These are phyloP conservation scores for Sparassis latifolia DNA, from an alignment of 1,284 basidiomycete species.

Conservation along the genomic window DNA sequence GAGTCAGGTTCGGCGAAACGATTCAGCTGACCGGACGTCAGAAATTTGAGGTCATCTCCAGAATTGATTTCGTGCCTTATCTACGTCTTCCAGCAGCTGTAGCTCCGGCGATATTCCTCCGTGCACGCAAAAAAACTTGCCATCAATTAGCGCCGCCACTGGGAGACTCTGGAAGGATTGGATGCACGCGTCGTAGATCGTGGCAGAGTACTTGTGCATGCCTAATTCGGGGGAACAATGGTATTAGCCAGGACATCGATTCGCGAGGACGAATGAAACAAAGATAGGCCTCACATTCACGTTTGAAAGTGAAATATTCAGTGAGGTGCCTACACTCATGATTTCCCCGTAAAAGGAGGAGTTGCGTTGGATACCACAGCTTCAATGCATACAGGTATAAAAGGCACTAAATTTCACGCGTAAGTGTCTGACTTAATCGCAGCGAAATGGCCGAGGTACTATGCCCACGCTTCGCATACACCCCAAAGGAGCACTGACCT, in stretches of 20 bases:
- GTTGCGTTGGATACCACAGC: conserved; percentile 21
- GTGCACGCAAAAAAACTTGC: conserved; percentile 97
- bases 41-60: not conserved
- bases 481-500: conserved; percentile 43
- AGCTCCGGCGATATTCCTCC: conserved; percentile 93
- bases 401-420: conserved; percentile 12
- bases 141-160: conserved; percentile 89
- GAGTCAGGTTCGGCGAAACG: conserved; percentile 94
- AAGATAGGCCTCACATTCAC: conserved; percentile 19
- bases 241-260: not conserved
- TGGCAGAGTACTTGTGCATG: conserved; percentile 87
- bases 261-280: not conserved
- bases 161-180: conserved; percentile 91
- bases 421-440: not conserved
- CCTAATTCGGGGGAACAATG: conserved; percentile 40
- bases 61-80: conserved; percentile 42
- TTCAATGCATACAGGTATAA: conserved; percentile 25
- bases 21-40: conserved; percentile 52
- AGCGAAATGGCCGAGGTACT: not conserved
- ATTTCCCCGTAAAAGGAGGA: conserved; percentile 25
- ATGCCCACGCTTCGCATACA: not conserved
- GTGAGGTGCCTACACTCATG: conserved; percentile 28
- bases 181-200: conserved; percentile 87
- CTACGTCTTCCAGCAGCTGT: conserved; percentile 75
- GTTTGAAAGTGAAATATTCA: conserved; percentile 28